Evolutionary conservation across 202 grass and related monocot genomes (phyloP).

Genomic region (Panicum virgatum): DNA sequence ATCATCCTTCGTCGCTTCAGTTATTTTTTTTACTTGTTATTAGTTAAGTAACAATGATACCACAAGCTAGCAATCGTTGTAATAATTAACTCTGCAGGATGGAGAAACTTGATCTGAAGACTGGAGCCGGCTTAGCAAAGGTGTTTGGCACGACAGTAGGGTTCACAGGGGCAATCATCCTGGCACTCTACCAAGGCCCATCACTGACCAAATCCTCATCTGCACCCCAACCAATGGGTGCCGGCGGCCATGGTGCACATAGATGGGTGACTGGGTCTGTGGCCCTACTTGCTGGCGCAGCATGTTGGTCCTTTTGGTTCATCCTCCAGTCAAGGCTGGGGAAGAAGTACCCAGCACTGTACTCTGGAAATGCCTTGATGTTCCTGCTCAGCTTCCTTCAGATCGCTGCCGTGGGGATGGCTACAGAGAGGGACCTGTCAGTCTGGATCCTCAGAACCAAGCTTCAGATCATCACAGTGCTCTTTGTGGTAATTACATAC

Average conservation of each 20-base stretch:
- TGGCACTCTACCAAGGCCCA: constrained; percentile 64
- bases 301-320: constrained; percentile 66
- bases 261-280: constrained; percentile 63
- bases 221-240: neutral
- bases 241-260: neutral
- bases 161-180: constrained; percentile 50
- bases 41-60: too few relatives aligned
- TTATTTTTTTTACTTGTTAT: too few relatives aligned
- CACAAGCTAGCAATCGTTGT: too few relatives aligned
- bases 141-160: constrained; percentile 53
- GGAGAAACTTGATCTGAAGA: constrained; percentile 58
- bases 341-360: constrained; percentile 60
- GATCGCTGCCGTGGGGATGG: constrained; percentile 40
- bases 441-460: constrained; percentile 52
- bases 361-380: constrained; percentile 55
- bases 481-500: constrained; percentile 69
- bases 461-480: constrained; percentile 55
- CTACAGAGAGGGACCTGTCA: constrained; percentile 35
- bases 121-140: constrained; percentile 59
- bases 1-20: neutral
- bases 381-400: constrained; percentile 66
- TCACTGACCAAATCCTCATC: constrained; percentile 22
- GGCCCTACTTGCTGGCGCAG: constrained; percentile 50
- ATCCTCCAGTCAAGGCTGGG: constrained; percentile 64
- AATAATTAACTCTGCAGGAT: too few relatives aligned